Conservation (phyloP, 2,329 filamentous ascomycete species). For the Ilyonectria robusta region DNA sequence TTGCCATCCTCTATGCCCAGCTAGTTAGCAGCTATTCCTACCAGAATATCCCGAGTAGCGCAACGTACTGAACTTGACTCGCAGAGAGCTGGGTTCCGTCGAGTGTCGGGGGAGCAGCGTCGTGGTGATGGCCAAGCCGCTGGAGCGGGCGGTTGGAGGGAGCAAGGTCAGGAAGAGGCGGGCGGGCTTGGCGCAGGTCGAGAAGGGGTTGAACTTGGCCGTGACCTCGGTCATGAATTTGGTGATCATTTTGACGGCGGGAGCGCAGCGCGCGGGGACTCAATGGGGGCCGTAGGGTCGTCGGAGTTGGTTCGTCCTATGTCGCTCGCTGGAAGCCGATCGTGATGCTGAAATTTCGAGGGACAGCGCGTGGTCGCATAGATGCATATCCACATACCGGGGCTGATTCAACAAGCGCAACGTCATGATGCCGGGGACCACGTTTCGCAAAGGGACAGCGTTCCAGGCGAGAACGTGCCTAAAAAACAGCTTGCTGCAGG, state of each 20-base stretch:
- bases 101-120: conserved; percentile 80
- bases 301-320: conserved; percentile 25
- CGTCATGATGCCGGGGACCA: conserved; percentile 46
- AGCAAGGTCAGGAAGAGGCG: conserved; percentile 90
- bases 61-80: conserved; percentile 86
- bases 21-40: conserved; percentile 41
- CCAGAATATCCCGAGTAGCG: background rate
- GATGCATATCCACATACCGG: conserved; percentile 45
- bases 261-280: conserved; percentile 24
- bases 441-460: conserved; percentile 38
- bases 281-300: conserved; percentile 20
- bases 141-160: conserved; percentile 81
- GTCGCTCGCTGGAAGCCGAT: conserved; percentile 26
- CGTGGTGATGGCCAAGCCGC: conserved; percentile 83
- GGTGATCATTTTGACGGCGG: conserved; percentile 77
- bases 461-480: conserved; percentile 15
- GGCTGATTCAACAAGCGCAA: conserved; percentile 33
- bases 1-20: conserved; percentile 85
- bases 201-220: conserved; percentile 95
- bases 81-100: conserved; percentile 77
- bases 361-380: conserved; percentile 33
- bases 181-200: conserved; percentile 81
- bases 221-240: conserved; percentile 88
- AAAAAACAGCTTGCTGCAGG: conserved; percentile 6
- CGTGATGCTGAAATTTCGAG: conserved; percentile 45